phyloP scores from a whole-genome alignment of 495 filamentous ascomycete species.

The Pseudevernia furfuracea region DNA sequence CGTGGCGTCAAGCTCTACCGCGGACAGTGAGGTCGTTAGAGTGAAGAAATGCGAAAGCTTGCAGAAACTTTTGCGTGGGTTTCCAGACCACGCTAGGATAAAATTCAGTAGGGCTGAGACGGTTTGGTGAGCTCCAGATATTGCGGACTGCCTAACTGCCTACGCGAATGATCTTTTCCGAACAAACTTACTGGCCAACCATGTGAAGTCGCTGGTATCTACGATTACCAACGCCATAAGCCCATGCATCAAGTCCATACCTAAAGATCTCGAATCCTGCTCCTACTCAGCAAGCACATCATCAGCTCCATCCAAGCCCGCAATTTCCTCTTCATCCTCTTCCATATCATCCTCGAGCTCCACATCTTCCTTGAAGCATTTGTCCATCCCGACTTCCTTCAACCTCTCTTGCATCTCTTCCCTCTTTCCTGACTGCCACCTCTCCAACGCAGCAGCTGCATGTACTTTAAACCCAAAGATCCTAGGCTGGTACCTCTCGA shows the following conservation, averaged over 20 bases:
- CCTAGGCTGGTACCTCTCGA: constrained; percentile 75
- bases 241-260: neutral
- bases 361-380: constrained; percentile 46
- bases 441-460: constrained; percentile 73
- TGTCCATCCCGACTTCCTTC: constrained; percentile 44
- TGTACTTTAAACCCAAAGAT: constrained; percentile 95
- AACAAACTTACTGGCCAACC: neutral
- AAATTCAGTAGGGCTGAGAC: neutral
- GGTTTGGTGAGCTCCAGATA: neutral
- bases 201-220: neutral
- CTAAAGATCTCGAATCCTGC: neutral
- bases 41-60: neutral
- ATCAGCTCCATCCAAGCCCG: constrained; percentile 31
- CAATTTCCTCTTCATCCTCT: constrained; percentile 31
- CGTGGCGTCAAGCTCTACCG: neutral
- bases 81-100: neutral
- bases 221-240: neutral
- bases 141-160: no score
- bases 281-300: constrained; percentile 27
- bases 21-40: neutral
- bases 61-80: neutral
- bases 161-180: no score
- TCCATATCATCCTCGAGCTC: constrained; percentile 45
- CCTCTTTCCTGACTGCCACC: constrained; percentile 80
- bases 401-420: constrained; percentile 70